Conservation (phyloP, 306 rosid species). For the Fragaria ananassa region DNA sequence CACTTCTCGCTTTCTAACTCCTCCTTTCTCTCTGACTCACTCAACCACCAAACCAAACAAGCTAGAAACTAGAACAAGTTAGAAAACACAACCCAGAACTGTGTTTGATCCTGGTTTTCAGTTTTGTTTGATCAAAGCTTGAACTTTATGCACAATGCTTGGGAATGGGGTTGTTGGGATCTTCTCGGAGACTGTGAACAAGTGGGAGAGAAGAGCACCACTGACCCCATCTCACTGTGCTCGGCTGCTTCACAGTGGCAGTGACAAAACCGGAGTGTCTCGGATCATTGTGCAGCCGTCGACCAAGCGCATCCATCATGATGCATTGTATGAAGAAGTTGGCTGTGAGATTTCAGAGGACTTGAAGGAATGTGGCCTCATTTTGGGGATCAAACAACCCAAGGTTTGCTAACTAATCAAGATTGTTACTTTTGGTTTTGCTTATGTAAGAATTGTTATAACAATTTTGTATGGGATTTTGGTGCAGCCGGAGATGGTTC, state of each 20-base stretch:
- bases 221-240: constrained; percentile 91
- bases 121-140: not conserved
- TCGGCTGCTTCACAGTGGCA: constrained; percentile 58
- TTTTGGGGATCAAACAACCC: constrained; percentile 87
- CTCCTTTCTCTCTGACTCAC: not conserved
- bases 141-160: constrained; percentile 44
- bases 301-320: constrained; percentile 74
- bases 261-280: constrained; percentile 48
- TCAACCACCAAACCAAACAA: not conserved
- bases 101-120: not conserved
- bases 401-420: constrained; percentile 35
- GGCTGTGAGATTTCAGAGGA: constrained; percentile 87
- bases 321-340: constrained; percentile 73
- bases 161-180: constrained; percentile 94
- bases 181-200: constrained; percentile 65
- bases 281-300: constrained; percentile 84
- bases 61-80: not conserved
- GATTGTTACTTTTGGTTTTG: not conserved
- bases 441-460: not conserved
- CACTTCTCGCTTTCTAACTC: not conserved
- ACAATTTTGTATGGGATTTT: not conserved
- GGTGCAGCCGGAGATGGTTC: constrained; percentile 75
- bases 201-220: constrained; percentile 96
- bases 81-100: not conserved
- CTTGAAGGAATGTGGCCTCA: constrained; percentile 78